Percentiles rank a stretch among this genome's conserved stretches.
Evolutionary conservation across 2,329 filamentous ascomycete species (phyloP).

Genomic region (Aureobasidium pullulans): DNA sequence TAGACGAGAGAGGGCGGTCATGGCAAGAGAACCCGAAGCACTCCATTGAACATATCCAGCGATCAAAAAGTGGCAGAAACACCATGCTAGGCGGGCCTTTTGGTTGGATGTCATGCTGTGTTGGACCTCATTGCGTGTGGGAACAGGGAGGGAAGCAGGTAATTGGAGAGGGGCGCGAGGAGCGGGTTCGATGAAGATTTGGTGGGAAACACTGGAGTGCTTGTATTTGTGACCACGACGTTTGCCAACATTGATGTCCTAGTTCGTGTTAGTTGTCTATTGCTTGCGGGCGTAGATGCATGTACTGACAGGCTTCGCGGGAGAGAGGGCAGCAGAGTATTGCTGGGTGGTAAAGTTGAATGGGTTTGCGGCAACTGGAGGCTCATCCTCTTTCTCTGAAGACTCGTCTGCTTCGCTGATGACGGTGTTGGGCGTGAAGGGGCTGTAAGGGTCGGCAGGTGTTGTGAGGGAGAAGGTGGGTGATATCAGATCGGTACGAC

Average conservation of each 20-base stretch:
- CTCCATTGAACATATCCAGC: conserved; percentile 80
- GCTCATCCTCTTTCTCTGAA: conserved; percentile 22
- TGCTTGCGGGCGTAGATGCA: conserved; percentile 6
- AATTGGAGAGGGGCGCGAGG: conserved; percentile 78
- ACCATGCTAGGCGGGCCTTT: conserved; percentile 77
- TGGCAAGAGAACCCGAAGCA: conserved; percentile 76
- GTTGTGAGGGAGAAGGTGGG: conserved; percentile 16
- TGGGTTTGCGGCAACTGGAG: conserved; percentile 45
- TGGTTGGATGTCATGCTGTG: conserved; percentile 86
- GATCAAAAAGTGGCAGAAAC: conserved; percentile 75
- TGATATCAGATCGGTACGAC: conserved; percentile 13
- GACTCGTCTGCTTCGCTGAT: conserved; percentile 21
- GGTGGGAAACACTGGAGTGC: conserved; percentile 90
- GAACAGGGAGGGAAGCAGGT: conserved; percentile 84
- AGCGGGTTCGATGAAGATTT: conserved; percentile 91
- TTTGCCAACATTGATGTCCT: conserved; percentile 70
- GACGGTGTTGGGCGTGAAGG: conserved; percentile 26
- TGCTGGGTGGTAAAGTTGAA: conserved; percentile 84
- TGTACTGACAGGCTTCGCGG: conserved; percentile 57
- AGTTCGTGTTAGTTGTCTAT: conserved; percentile 14
- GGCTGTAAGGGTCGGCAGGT: conserved; percentile 22
- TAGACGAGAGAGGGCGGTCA: conserved; percentile 86
- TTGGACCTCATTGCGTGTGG: conserved; percentile 81
- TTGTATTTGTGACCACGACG: conserved; percentile 96
- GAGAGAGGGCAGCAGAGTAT: conserved; percentile 29